Evolutionary conservation across 805 yeast species (phyloP).

Genomic region (Pichia insulana): DNA sequence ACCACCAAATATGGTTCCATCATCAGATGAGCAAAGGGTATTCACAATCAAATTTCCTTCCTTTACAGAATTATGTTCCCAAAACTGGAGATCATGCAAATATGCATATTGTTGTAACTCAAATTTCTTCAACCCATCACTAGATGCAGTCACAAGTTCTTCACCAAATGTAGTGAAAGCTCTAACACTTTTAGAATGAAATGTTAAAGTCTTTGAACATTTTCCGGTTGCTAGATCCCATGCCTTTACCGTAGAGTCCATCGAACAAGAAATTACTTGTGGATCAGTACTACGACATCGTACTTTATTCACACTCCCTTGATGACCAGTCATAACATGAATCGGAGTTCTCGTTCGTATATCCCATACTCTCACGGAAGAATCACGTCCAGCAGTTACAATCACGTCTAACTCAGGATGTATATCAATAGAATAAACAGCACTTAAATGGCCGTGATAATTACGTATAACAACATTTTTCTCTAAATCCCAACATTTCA

Average conservation of each 20-base stretch:
- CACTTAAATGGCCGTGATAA: conserved; percentile 91
- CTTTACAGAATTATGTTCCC: conserved; percentile 27
- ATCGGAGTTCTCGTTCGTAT: conserved; percentile 70
- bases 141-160: conserved; percentile 72
- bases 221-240: conserved; percentile 87
- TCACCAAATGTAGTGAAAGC: conserved; percentile 64
- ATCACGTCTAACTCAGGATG: conserved; percentile 84
- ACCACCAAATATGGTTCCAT: conserved; percentile 67
- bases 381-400: conserved; percentile 84
- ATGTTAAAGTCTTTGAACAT: conserved; percentile 64
- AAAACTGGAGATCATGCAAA: conserved; percentile 41
- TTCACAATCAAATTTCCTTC: conserved; percentile 46
- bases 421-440: conserved; percentile 72
- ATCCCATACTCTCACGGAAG: conserved; percentile 88
- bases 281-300: conserved; percentile 68
- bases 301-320: conserved; percentile 63
- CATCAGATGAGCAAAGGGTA: conserved; percentile 53
- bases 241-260: conserved; percentile 76
- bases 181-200: conserved; percentile 76
- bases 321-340: conserved; percentile 76
- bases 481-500: conserved; percentile 95
- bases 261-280: conserved; percentile 73
- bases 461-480: conserved; percentile 72
- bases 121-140: conserved; percentile 82
- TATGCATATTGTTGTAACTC: conserved; percentile 67